Base-by-base conservation (phyloP, 257 asterid species). In the Penstemon eatonii region DNA sequence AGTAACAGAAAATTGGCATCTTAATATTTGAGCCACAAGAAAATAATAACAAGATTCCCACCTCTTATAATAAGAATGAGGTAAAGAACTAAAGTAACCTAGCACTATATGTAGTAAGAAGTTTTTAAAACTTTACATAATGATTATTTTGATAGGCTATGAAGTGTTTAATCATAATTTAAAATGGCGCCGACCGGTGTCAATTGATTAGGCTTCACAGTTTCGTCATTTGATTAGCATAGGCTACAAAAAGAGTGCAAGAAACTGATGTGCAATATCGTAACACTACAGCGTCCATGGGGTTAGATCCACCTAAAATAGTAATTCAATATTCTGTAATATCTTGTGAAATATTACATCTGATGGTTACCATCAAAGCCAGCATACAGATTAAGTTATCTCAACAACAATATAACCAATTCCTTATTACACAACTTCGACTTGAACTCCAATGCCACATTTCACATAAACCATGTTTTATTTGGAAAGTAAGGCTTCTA, bases 31-130 rank as follows among this genome's bases (percentile, higher is more conserved):
- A 10, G 15, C 25, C 7, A 2, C 12, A 37, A 39, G 47, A 41
- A 18, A 13, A 52, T 39, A 10, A 38, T 40, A 57, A 59, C 39
- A 68, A 54, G 5, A 52, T 60, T 73, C 39, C 41, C 43, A 56
- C 52, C 44, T 47, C 57, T 57, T 61, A 43, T 36, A 56, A 60
- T 56, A 50, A 52, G 52, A 9, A 63, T 43, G 63, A 71, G 46
- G 9, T 43, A 51, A 11, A 40, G 18, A 36, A 25, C 9, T 46
- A 39, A 7, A 43, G 10, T 61, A 15, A 53, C 39, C 18, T 55
- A 56, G 11, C 44, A 37, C 42, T 40, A 40, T 41, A 37, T 44
- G 39, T 3, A 40, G 53, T 44, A 68, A 56, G 51, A 15, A 54
- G 19, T 60, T 49, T 52, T 33, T 11, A 33, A 62, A 63, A 67